Conservation (phyloP, 148 eudicot genomes). For the Spergularia marina region DNA sequence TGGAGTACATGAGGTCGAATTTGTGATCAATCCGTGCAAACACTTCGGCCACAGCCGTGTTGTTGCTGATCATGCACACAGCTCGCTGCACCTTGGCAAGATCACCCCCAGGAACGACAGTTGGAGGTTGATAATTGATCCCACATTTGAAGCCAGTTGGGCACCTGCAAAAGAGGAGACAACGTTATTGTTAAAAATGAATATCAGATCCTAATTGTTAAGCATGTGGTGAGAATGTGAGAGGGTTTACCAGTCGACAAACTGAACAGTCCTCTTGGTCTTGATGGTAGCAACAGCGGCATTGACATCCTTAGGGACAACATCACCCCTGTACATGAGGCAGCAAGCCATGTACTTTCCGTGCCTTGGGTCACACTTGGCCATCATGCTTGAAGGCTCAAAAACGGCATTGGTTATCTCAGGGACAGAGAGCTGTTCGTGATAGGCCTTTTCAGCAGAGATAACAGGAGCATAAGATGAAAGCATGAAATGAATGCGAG, state of each 20-base stretch:
- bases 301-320: slow-evolving; percentile 49
- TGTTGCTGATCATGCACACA: slow-evolving; percentile 47
- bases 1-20: slow-evolving; percentile 49
- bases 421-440: slow-evolving; percentile 35
- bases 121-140: slow-evolving; percentile 45
- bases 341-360: slow-evolving; percentile 53
- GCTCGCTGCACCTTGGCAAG: slow-evolving; percentile 52
- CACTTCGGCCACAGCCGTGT: slow-evolving; percentile 43
- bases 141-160: slow-evolving; percentile 51
- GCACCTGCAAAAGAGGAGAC: slow-evolving; percentile 28
- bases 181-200: too few species aligned
- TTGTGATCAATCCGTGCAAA: slow-evolving; percentile 42
- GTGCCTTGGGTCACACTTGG: slow-evolving; percentile 48
- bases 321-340: slow-evolving; percentile 48
- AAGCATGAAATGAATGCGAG: slow-evolving; percentile 42
- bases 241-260: slow-evolving; percentile 37
- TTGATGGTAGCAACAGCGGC: slow-evolving; percentile 50
- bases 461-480: slow-evolving; percentile 45
- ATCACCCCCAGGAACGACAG: slow-evolving; percentile 47
- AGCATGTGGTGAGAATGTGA: too few species aligned
- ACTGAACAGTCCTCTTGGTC: slow-evolving; percentile 43
- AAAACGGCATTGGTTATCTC: slow-evolving; percentile 39
- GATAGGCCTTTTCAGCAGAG: slow-evolving; percentile 36
- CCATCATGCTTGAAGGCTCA: slow-evolving; percentile 49
- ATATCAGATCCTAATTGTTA: too few species aligned